phyloP scores from a whole-genome alignment of 1,139 yeast genomes.

The Suhomyces ambrosiae region DNA sequence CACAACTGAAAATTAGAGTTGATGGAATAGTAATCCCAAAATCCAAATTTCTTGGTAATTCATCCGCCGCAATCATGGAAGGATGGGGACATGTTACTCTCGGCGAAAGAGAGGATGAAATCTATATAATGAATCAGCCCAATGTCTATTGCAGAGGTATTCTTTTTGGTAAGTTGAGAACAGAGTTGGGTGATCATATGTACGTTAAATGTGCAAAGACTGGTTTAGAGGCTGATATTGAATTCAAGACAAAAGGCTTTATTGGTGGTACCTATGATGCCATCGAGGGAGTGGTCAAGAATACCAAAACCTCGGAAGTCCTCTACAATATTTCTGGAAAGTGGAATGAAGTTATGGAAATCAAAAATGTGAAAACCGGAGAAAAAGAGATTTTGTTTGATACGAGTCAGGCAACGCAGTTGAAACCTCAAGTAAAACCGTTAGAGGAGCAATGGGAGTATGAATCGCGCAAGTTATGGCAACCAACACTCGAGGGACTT shows the following conservation, averaged over 20 bases:
- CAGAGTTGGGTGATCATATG: constrained; percentile 93
- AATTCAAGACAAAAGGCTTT: constrained; percentile 93
- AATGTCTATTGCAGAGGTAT: constrained; percentile 96
- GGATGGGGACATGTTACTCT: constrained; percentile 78
- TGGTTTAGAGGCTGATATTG: constrained; percentile 76
- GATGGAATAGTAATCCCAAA: constrained; percentile 90
- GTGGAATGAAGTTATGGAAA: constrained; percentile 87
- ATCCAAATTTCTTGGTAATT: constrained; percentile 88
- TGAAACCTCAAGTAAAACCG: constrained; percentile 74
- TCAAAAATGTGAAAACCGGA: constrained; percentile 56
- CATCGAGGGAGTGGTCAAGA: constrained; percentile 72
- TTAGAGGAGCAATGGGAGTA: constrained; percentile 73
- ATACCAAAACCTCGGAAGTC: constrained; percentile 52
- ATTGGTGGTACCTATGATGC: constrained; percentile 91
- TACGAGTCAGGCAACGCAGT: constrained; percentile 52
- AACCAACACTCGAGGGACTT: constrained; percentile 75
- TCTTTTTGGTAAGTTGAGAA: constrained; percentile 82
- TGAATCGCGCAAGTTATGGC: constrained; percentile 87
- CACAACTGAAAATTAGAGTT: constrained; percentile 76
- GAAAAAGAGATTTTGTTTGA: constrained; percentile 62
- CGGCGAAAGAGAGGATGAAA: constrained; percentile 55
- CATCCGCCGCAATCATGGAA: constrained; percentile 97
- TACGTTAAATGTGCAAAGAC: constrained; percentile 62
- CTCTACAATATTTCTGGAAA: constrained; percentile 78
- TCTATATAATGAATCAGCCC: constrained; percentile 85